Conservation (phyloP, 345 rosid species). For the Clarkia xantiana region DNA sequence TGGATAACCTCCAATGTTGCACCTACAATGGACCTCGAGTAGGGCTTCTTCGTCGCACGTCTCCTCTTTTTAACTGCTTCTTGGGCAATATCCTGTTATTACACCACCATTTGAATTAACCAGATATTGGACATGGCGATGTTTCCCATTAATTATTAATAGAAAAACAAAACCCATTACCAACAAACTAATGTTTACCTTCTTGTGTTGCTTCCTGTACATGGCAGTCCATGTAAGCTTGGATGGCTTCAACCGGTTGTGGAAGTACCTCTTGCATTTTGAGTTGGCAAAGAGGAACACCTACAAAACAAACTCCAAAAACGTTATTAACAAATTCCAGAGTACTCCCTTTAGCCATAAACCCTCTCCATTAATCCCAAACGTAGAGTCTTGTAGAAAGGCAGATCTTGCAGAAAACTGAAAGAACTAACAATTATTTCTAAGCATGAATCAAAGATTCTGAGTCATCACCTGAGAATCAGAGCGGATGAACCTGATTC, state of each 20-base stretch:
- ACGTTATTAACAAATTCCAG: too few relatives aligned
- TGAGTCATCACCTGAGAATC: background rate
- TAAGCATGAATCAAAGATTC: too few relatives aligned
- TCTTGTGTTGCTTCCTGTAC: slow-evolving; percentile 60
- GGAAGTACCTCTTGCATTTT: slow-evolving; percentile 83
- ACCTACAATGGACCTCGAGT: slow-evolving; percentile 61
- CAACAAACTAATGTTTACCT: slow-evolving; percentile 15
- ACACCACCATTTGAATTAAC: too few relatives aligned
- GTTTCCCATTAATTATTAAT: background rate
- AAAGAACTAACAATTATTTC: too few relatives aligned
- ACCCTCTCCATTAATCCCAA: too few relatives aligned
- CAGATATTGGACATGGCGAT: too few relatives aligned
- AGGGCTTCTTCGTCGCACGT: slow-evolving; percentile 38
- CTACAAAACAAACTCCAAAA: slow-evolving; percentile 14
- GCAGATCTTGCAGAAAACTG: too few relatives aligned
- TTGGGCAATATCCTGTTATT: slow-evolving; percentile 33
- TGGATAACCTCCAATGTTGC: slow-evolving; percentile 58
- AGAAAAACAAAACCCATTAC: background rate
- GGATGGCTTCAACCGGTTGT: slow-evolving; percentile 78
- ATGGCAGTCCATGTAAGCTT: slow-evolving; percentile 82
- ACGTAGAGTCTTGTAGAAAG: too few relatives aligned
- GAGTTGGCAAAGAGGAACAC: slow-evolving; percentile 82
- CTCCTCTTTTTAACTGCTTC: slow-evolving; percentile 50
- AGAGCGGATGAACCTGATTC: background rate
- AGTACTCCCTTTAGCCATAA: too few relatives aligned